Evolutionary conservation across 2,329 filamentous ascomycete species (phyloP), one percentile per base, ranked within the genome.

Genomic region (Stachybotrys echinatus): DNA sequence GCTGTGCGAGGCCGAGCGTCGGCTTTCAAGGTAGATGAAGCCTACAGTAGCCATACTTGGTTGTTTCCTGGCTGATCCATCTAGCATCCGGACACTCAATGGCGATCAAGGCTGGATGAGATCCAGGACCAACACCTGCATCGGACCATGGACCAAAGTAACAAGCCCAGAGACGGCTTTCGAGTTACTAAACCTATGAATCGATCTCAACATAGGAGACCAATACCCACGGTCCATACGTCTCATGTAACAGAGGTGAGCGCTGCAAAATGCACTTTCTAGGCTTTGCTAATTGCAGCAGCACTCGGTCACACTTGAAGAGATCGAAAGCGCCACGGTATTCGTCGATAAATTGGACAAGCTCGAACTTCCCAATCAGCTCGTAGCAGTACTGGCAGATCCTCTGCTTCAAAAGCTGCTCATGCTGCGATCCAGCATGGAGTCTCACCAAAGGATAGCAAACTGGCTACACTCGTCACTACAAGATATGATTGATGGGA

Each of bases 341-440:
- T 85, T 95, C 52, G 84, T 90, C 6, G 78, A 80, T 42, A 87
- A 81, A 50, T 67, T 95, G 8, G 89, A 95, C 57, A 87, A 79
- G 56, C 84, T 95, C 22, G 88, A 94, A 65, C 71, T 91, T 39
- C 90, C 90, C 0, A 91, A 88, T 54, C 90, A 95, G 66, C 74
- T 95, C 2, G 83, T 91, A 39, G 88, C 90, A 5, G 83, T 88
- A 4, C 72, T 95, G 14, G 81, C 80, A 2, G 88, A 95, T 60
- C 86, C 86, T 3, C 72, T 95, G 23, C 77, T 92, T 2, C 89
- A 92, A 63, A 94, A 92, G 61, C 74, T 92, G 21, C 70, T 89
- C 31, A 70, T 88, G n/a, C 69, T 88, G 23, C 77, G 80, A 46
- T 79, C 84, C 2, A 76, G 80, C 34, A 68, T 72, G 17, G 72